Percentiles rank a stretch among this genome's conserved stretches.
Evolutionary conservation across 1,139 yeast genomes (phyloP).

Genomic region (Diutina sp.): DNA sequence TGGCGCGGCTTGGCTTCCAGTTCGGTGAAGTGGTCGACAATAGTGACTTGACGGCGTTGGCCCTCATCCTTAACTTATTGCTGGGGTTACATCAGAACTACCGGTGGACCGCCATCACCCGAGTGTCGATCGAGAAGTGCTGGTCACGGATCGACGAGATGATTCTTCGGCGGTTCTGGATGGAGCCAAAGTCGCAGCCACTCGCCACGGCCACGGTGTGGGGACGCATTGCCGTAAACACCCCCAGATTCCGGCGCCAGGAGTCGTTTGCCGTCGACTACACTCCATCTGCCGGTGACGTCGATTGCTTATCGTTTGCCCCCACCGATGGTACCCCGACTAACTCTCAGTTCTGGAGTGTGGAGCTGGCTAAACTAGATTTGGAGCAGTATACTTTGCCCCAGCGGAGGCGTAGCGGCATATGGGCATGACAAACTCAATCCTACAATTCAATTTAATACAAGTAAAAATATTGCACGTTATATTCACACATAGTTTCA

Average conservation of each 20-base stretch:
- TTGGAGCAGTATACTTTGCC: neutral
- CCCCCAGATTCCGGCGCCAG: neutral
- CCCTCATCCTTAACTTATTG: neutral
- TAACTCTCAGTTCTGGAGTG: neutral
- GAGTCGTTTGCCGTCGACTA: neutral
- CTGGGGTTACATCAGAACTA: neutral
- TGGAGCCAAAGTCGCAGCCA: neutral
- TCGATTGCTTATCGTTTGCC: neutral
- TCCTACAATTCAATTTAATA: too few relatives aligned
- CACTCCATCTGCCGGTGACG: neutral
- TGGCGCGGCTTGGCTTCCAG: neutral
- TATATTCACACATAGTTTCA: too few relatives aligned
- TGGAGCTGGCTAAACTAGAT: neutral
- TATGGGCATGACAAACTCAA: neutral
- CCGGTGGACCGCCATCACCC: neutral
- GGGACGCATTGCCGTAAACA: neutral
- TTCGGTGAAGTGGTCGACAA: neutral
- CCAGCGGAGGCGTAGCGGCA: neutral
- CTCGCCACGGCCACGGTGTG: neutral
- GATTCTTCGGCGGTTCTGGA: neutral
- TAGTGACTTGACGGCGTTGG: neutral
- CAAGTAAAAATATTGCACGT: too few relatives aligned
- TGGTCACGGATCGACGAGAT: neutral
- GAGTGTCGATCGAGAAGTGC: constrained; percentile 1
- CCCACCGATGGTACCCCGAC: neutral